Conservation (phyloP, 2,329 filamentous ascomycete species). For the Epichloe brachyelytri region DNA sequence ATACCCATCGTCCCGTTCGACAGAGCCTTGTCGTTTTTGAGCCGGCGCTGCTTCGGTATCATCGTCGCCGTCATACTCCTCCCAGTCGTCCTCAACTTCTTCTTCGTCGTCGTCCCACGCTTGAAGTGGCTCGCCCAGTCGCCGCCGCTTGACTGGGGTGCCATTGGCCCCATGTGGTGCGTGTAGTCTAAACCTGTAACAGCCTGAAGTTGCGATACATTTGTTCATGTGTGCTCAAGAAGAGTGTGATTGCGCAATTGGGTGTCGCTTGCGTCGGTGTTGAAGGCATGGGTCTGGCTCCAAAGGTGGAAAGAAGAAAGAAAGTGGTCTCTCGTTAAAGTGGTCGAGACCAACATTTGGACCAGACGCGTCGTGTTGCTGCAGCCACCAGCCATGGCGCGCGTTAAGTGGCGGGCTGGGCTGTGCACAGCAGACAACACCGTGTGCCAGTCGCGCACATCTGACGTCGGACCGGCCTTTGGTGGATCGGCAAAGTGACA, state of each 20-base stretch:
- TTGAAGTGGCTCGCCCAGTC: conserved; percentile 31
- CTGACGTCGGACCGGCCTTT: neutral
- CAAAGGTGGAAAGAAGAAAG: neutral
- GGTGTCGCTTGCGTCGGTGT: neutral
- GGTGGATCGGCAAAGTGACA: no score
- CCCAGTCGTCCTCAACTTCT: conserved; percentile 1
- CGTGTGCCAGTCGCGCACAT: neutral
- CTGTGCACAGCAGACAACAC: neutral
- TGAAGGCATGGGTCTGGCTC: neutral
- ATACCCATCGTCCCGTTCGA: conserved; percentile 37
- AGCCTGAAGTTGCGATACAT: neutral
- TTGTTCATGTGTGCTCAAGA: neutral
- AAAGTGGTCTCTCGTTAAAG: neutral
- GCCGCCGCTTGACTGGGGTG: conserved; percentile 48
- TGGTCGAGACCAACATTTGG: neutral
- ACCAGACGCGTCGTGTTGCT: conserved; percentile 7
- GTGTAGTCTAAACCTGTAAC: neutral
- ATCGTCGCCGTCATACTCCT: conserved; percentile 19
- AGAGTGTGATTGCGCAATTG: neutral
- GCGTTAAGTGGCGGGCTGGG: neutral
- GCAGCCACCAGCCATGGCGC: neutral
- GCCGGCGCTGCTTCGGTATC: conserved; percentile 36
- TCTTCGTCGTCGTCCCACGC: conserved; percentile 7
- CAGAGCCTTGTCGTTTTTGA: conserved; percentile 33
- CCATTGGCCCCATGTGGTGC: conserved; percentile 30